Evolutionary conservation across 164 flowering plant genomes (phyloP).

Genomic region (Piper betle): DNA sequence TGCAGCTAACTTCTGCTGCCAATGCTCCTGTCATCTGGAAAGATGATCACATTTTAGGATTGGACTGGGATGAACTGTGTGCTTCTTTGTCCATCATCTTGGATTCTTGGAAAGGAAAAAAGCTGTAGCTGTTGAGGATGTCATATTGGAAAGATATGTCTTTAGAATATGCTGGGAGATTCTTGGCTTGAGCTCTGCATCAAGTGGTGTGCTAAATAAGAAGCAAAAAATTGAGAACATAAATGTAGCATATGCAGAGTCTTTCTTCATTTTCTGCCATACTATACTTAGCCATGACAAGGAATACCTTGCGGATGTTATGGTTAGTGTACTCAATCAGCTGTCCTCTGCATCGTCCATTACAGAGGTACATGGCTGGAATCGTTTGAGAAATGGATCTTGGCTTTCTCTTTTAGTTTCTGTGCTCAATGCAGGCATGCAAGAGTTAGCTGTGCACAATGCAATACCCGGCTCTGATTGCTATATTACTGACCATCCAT

Average conservation of each 20-base stretch:
- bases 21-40: slow-evolving; percentile 25
- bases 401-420: slow-evolving; percentile 65
- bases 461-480: slow-evolving; percentile 19
- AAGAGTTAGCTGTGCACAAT: slow-evolving; percentile 28
- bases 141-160: slow-evolving; percentile 69
- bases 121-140: slow-evolving; percentile 58
- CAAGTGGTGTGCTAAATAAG: slow-evolving; percentile 15
- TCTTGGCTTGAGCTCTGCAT: slow-evolving; percentile 22
- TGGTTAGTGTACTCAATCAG: slow-evolving; percentile 33
- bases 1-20: slow-evolving; percentile 45
- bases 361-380: slow-evolving; percentile 45
- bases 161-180: slow-evolving; percentile 81
- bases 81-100: slow-evolving; percentile 38
- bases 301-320: slow-evolving; percentile 22
- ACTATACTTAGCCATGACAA: slow-evolving; percentile 20
- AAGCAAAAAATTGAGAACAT: slow-evolving; percentile 11
- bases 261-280: slow-evolving; percentile 44
- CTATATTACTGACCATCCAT: slow-evolving; percentile 15
- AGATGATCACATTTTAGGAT: slow-evolving; percentile 25
- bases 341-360: slow-evolving; percentile 23
- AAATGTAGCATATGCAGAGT: slow-evolving; percentile 29
- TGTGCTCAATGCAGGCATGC: slow-evolving; percentile 38
- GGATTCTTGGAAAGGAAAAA: slow-evolving; percentile 68
- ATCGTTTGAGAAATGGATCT: slow-evolving; percentile 57
- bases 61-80: slow-evolving; percentile 45